Evolutionary conservation across 1,139 yeast genomes (phyloP), one percentile per base, ranked within the genome.

Genomic region (Spencermartinsiella ligniputridi): DNA sequence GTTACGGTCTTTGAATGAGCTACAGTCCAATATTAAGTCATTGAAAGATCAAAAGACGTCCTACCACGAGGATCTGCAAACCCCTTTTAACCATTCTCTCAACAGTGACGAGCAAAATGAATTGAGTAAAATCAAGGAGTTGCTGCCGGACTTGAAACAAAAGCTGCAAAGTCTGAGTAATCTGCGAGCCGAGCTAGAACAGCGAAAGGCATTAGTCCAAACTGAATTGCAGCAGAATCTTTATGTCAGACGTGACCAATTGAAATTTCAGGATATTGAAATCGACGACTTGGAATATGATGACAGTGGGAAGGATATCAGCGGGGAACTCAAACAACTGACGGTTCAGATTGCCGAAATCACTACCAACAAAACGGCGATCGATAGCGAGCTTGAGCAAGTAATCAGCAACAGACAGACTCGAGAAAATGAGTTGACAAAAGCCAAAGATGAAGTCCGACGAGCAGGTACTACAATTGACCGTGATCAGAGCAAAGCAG

Each of bases 201-300:
- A 79, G 5, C 66, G 68, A 17, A 64, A 77, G n/a, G 72, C 79
- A 1, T 63, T 67, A 3, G 58, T 77, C 21, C 78, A 78, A 44
- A 74, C 85, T 3, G 89, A 83, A 51, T 62, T 87, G 40, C 64
- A 69, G 13, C 80, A 80, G 39, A 81, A 75, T 44, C 68, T 79
- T 27, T 61, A 69, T 30, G 77, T 79, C 25, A 71, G 72, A 45
- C 54, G 65, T 17, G 62, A 66, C 37, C 66, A 63, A 39, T 52
- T 68, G n/a, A 42, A 52, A 29, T 37, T 46, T 3, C 42, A 42
- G 22, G 37, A 38, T 32, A 19, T 39, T 8, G 49, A 42, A 27
- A 36, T 34, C 24, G 37, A 37, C n/a, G 45, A 47, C n/a, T 33
- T 38, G 16, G 42, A 40, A 27, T 35, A 15, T 21, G 49, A 39